Evolutionary conservation across 2,329 filamentous ascomycete species (phyloP).

Genomic region (Elsinoe necatrix): DNA sequence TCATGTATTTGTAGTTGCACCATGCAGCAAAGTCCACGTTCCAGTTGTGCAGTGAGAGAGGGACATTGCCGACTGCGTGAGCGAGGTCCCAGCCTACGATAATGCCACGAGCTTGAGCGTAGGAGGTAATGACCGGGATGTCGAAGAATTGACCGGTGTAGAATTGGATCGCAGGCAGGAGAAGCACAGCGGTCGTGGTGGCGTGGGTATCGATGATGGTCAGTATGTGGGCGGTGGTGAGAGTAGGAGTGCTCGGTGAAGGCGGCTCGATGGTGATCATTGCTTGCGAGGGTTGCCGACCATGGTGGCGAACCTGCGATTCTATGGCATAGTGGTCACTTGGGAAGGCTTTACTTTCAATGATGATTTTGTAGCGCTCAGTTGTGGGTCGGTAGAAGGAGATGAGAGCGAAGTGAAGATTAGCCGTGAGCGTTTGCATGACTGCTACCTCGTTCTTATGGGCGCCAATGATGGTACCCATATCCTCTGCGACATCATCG

Average conservation of each 20-base stretch:
- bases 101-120: constrained; percentile 64
- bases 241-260: constrained; percentile 40
- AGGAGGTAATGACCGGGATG: constrained; percentile 66
- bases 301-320: constrained; percentile 68
- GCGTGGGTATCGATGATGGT: constrained; percentile 66
- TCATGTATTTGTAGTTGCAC: constrained; percentile 95
- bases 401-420: constrained; percentile 73
- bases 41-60: constrained; percentile 75
- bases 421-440: constrained; percentile 80
- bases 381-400: constrained; percentile 69
- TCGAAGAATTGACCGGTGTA: constrained; percentile 87
- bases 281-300: constrained; percentile 54
- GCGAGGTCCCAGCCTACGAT: constrained; percentile 81
- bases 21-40: constrained; percentile 84
- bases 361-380: constrained; percentile 65
- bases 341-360: constrained; percentile 87
- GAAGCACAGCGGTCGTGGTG: constrained; percentile 61
- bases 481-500: constrained; percentile 60
- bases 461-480: constrained; percentile 67
- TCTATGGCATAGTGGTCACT: constrained; percentile 81
- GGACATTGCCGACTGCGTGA: constrained; percentile 77
- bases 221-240: constrained; percentile 64
- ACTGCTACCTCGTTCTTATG: constrained; percentile 65
- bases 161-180: constrained; percentile 84
- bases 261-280: constrained; percentile 67